A percentile compares a stretch with the other conserved stretches of the same genome.
Conservation (phyloP, 345 rosid genomes). For the Gossypium longicalyx region DNA sequence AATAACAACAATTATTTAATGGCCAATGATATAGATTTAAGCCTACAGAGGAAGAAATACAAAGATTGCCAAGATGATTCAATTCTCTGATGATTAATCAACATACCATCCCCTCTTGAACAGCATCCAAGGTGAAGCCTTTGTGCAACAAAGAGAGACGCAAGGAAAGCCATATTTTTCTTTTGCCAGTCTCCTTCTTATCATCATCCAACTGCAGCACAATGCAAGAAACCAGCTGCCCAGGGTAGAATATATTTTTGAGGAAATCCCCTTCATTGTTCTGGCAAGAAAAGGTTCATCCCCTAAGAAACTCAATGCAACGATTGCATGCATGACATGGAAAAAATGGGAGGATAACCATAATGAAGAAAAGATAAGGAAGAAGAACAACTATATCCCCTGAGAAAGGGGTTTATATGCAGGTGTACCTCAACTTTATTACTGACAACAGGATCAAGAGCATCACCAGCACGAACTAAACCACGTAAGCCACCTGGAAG, state of each 20-base stretch:
- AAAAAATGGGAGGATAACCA: background rate
- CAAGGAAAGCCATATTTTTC: conserved; percentile 87
- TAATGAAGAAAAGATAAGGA: background rate
- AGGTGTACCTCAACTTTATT: conserved; percentile 49
- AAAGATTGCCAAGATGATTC: background rate
- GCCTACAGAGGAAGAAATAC: background rate
- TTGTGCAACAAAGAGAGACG: conserved; percentile 75
- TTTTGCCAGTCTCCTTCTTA: conserved; percentile 65
- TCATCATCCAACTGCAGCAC: conserved; percentile 81
- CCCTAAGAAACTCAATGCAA: background rate
- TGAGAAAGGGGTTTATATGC: conserved; percentile 8
- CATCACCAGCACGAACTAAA: conserved; percentile 74
- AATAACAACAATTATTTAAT: background rate
- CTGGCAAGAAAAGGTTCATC: conserved; percentile 29
- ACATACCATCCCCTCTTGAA: conserved; percentile 93
- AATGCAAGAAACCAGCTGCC: conserved; percentile 86
- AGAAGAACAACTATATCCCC: background rate
- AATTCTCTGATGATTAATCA: background rate
- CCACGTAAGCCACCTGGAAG: conserved; percentile 96
- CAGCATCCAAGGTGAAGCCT: conserved; percentile 62
- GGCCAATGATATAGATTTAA: background rate
- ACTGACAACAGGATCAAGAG: conserved; percentile 58
- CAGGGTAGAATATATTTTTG: conserved; percentile 46
- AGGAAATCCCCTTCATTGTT: conserved; percentile 50
- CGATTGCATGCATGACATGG: background rate